Evolutionary conservation across 2,329 filamentous ascomycete species (phyloP), one percentile per base, ranked within the genome.

Genomic region (Sporothrix humicola): DNA sequence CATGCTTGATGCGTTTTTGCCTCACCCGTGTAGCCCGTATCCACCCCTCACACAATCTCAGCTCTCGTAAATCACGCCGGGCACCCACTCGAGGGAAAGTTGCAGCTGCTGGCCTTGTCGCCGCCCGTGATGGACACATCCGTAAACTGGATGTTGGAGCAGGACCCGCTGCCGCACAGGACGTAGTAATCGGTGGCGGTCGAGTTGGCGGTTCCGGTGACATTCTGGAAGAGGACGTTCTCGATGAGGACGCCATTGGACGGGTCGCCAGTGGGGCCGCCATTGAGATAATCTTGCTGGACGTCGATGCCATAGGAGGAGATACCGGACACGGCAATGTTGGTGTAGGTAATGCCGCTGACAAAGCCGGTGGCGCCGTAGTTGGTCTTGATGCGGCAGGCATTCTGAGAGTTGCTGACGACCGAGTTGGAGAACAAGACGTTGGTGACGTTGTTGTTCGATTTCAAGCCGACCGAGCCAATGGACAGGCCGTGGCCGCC

Each of bases 221-320:
- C 54, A 20, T 58, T 58, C 12, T 58, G 23, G 23, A 58, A 37
- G 31, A 5, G 31, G 31, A 37, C 31, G 31, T 37, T 37, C 3
- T 37, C 31, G 12, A 61, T 58, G 23, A 58, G 54, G 54, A 63
- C 59, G 15, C 59, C 59, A 31, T 20, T 63, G 7, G 59, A 42
- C 13, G 59, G 31, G 31, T 17, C n/a, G 59, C 59, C 59, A 2
- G 31, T 44, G 7, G 59, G 59, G 6, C 59, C 59, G n/a, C 59
- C 59, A 31, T 63, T 63, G 59, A 63, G 59, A 31, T 63, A 63
- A 31, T 63, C 59, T 13, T 63, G 59, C 37, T 63, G 59, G 37
- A 63, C 31, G n/a, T 63, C 59, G n/a, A 63, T 63, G 37, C 59
- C 59, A 37, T 63, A 63, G 3, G 2, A 1, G 2, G 59, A 63